phyloP scores from a whole-genome alignment of 2,329 filamentous ascomycete species.

The Bipolaris sorokiniana region DNA sequence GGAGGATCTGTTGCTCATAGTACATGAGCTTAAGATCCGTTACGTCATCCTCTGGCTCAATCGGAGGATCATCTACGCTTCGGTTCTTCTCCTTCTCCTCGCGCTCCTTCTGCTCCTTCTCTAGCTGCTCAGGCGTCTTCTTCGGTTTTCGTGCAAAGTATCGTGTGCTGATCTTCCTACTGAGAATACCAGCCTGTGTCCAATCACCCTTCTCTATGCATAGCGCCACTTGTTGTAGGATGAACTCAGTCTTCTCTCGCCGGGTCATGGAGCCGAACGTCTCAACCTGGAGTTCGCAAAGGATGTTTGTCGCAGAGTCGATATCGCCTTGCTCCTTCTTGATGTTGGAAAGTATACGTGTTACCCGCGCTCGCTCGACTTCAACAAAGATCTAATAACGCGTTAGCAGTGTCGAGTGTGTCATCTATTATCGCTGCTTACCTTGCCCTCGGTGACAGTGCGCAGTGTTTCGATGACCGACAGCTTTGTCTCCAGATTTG shows the following conservation, averaged over 20 bases:
- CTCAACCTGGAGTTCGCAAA: constrained; percentile 98
- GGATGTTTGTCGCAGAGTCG: constrained; percentile 85
- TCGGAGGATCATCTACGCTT: constrained; percentile 76
- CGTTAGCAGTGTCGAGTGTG: constrained; percentile 26
- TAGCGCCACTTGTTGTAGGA: constrained; percentile 88
- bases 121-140: constrained; percentile 86
- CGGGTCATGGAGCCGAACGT: constrained; percentile 98
- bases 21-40: constrained; percentile 95
- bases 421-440: constrained; percentile 42
- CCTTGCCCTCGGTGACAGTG: constrained; percentile 97
- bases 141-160: constrained; percentile 90
- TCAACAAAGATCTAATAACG: constrained; percentile 87
- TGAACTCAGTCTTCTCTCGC: constrained; percentile 98
- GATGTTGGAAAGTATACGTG: constrained; percentile 93
- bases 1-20: constrained; percentile 95
- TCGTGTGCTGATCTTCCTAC: constrained; percentile 93
- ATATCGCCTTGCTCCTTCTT: constrained; percentile 95
- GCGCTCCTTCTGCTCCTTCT: constrained; percentile 86
- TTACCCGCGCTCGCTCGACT: constrained; percentile 94
- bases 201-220: constrained; percentile 97
- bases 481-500: constrained; percentile 84
- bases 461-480: constrained; percentile 92
- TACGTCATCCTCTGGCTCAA: constrained; percentile 83
- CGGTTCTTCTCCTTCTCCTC: constrained; percentile 83
- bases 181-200: constrained; percentile 92